These are phyloP conservation scores for Dillenia turbinata DNA, from an alignment of 164 flowering plant species.

Conservation along the genomic window DNA sequence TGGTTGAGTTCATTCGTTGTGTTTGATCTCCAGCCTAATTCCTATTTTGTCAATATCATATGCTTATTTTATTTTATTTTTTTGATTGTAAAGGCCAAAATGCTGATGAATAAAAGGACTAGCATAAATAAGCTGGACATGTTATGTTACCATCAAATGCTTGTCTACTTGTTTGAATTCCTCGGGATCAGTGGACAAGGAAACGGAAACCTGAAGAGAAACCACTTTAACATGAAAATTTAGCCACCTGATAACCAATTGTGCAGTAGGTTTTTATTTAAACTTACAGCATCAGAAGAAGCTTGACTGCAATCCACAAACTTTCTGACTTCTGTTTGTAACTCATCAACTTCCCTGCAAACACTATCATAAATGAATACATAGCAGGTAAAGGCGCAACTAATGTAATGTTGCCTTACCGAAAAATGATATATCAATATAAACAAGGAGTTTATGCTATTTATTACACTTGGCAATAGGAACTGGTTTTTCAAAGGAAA, in stretches of 20 bases:
- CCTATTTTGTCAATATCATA: too few species aligned
- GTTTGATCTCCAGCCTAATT: too few species aligned
- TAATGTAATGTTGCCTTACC: background rate
- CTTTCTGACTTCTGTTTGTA: conserved; percentile 32
- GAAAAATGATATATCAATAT: background rate
- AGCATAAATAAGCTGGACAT: too few species aligned
- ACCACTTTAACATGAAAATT: conserved; percentile 1
- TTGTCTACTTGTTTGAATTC: conserved; percentile 17
- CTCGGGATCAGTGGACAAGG: conserved; percentile 20
- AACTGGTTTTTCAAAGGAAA: background rate
- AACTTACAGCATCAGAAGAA: conserved; percentile 30
- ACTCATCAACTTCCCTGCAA: conserved; percentile 61
- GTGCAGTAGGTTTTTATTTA: conserved; percentile 3
- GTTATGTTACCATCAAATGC: conserved; percentile 25
- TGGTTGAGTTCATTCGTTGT: too few species aligned
- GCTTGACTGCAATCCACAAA: conserved; percentile 17
- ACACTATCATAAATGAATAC: background rate
- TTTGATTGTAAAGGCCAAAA: too few species aligned
- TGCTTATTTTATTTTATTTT: too few species aligned
- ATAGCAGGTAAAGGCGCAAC: too few species aligned
- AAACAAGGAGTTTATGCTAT: background rate
- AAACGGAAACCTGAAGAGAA: conserved; percentile 20
- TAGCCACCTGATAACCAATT: conserved; percentile 6
- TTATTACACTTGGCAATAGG: background rate
- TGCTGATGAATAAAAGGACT: too few species aligned